Base-by-base conservation (phyloP, 257 asterid species). In the Nicotiana noctiflora region DNA sequence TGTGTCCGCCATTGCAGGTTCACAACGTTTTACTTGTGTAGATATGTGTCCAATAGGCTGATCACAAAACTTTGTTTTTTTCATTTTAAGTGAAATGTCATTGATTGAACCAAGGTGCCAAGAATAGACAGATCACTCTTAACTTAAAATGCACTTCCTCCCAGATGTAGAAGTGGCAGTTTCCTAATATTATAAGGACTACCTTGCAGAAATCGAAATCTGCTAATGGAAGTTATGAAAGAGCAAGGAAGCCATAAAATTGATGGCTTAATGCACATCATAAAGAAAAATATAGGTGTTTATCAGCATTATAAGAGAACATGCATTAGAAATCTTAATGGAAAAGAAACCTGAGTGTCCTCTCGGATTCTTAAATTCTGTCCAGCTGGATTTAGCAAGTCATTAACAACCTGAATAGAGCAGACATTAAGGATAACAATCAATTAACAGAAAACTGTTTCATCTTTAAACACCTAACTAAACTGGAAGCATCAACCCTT, bases 341-440 rank as follows among this genome's bases (percentile, higher is more conserved):
- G 78, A 46, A 70, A 46, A 21, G 13, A 84, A 80, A 96, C 99
- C 98, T 96, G 99, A 49, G 92, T 63, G 29, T 96, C 99, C 87
- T 96, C 98, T 88, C 99, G 89, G 72, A 96, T 91, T 87, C 98
- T 89, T 88, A 96, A 84, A 89, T 96, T 96, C 84, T 96, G 98
- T 75, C 99, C 99, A 84, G 98, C 98, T 80, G 99, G 98, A 91
- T 96, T 96, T 86, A 96, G 88, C 86, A 96, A 92, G 88, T 96
- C 98, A 88, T 96, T 96, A 77, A 96, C 95, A 83, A 96, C 99
- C 99, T 94, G 95, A 81, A 56, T 23, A 72, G 55, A 49, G 60
- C 60, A 72, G 57, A 70, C 32, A 2, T 70, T 46, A 46, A n/a
- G 3, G 60, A 13, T 46, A 51, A 46, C 23, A 12, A 72, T 72